Conservation (phyloP, 768 basidiomycete genomes). For the Floccularia luteovirens region DNA sequence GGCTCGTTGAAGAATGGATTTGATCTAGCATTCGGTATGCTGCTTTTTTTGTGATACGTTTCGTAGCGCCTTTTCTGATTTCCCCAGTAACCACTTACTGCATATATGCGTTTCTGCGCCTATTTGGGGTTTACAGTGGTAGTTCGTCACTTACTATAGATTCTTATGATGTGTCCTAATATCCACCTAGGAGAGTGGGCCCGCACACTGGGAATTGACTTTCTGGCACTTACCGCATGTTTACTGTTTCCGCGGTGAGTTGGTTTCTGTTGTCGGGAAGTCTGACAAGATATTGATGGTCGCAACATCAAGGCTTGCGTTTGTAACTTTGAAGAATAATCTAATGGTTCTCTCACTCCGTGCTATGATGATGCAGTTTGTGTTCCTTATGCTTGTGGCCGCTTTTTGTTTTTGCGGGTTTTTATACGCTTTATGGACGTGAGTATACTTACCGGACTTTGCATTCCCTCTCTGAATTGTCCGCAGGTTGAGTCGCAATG, state of each 20-base stretch:
- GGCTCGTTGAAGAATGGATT: slow-evolving; percentile 69
- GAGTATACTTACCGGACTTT: slow-evolving; percentile 22
- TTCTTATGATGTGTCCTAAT: slow-evolving; percentile 1
- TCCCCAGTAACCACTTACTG: slow-evolving; percentile 66
- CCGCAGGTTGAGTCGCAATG: slow-evolving; percentile 52
- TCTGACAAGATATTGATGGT: not conserved
- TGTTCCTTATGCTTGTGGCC: slow-evolving; percentile 76
- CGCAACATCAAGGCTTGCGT: slow-evolving; percentile 66
- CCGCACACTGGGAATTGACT: slow-evolving; percentile 65
- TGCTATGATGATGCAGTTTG: slow-evolving; percentile 91
- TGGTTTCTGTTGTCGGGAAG: slow-evolving; percentile 2
- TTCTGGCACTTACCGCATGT: slow-evolving; percentile 82
- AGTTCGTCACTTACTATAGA: slow-evolving; percentile 23
- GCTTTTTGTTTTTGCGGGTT: slow-evolving; percentile 91
- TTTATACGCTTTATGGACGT: slow-evolving; percentile 91
- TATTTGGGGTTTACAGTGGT: slow-evolving; percentile 70
- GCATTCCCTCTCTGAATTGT: not conserved
- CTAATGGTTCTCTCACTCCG: slow-evolving; percentile 77
- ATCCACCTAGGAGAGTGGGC: slow-evolving; percentile 53
- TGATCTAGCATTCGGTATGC: slow-evolving; percentile 77
- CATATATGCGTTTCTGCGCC: slow-evolving; percentile 67
- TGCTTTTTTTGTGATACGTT: not conserved
- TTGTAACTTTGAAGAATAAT: slow-evolving; percentile 81
- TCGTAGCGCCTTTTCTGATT: slow-evolving; percentile 1
- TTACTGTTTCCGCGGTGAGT: slow-evolving; percentile 80